Conservation (phyloP, 2,329 filamentous ascomycete species). For the Dothistroma pini region DNA sequence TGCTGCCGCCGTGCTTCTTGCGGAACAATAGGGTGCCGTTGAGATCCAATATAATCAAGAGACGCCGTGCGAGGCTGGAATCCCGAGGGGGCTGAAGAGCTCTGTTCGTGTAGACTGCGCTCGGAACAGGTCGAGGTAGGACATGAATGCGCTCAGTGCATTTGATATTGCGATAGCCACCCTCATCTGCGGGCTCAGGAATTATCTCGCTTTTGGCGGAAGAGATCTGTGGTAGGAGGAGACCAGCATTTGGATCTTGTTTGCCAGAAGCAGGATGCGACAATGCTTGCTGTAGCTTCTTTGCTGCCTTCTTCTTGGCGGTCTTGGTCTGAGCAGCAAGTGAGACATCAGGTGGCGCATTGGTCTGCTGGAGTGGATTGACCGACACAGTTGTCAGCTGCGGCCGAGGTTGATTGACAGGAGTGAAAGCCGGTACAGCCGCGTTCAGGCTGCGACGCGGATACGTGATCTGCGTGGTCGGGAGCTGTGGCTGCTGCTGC, state of each 20-base stretch:
- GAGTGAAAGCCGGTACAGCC: conserved; percentile 3
- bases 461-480: background rate
- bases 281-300: background rate
- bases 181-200: background rate
- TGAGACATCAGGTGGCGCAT: background rate
- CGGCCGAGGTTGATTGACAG: background rate
- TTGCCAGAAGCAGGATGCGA: background rate
- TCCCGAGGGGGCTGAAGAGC: conserved; percentile 12
- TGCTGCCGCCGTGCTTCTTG: conserved; percentile 43
- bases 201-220: background rate
- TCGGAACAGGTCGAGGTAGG: conserved; percentile 25
- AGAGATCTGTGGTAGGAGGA: background rate
- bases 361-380: background rate
- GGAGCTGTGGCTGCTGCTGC: background rate
- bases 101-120: conserved; percentile 20
- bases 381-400: background rate
- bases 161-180: background rate
- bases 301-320: background rate
- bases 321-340: background rate
- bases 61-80: conserved; percentile 28
- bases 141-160: conserved; percentile 7
- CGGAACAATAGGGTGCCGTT: conserved; percentile 87
- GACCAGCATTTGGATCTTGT: background rate
- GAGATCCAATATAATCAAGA: conserved; percentile 84
- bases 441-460: background rate